A percentile compares a stretch with the other conserved stretches of the same genome.
Evolutionary conservation across 495 filamentous ascomycete species (phyloP).

Genomic region (Tetracladium setigerum): DNA sequence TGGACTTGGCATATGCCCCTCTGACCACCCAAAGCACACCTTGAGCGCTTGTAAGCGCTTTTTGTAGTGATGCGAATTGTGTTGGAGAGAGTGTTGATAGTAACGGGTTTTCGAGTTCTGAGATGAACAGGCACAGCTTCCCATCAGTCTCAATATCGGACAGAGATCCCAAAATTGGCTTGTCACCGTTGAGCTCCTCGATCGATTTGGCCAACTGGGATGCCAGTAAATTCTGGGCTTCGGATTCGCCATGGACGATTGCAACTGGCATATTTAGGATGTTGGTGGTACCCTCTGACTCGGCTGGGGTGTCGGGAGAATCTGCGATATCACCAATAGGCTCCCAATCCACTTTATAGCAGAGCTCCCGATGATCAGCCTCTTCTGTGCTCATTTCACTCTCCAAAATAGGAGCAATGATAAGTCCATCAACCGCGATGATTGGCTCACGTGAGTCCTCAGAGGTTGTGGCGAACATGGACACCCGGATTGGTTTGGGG

Average conservation of each 20-base stretch:
- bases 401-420: constrained; percentile 29
- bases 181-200: constrained; percentile 5
- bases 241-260: constrained; percentile 32
- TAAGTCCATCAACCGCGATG: constrained; percentile 24
- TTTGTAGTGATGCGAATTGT: constrained; percentile 28
- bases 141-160: background rate
- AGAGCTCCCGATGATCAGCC: constrained; percentile 24
- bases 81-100: constrained; percentile 30
- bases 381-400: constrained; percentile 5
- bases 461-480: constrained; percentile 21
- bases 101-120: constrained; percentile 11
- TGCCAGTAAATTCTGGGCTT: constrained; percentile 29
- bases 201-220: constrained; percentile 25
- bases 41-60: constrained; percentile 27
- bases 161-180: background rate
- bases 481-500: constrained; percentile 26
- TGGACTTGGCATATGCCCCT: constrained; percentile 11
- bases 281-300: background rate
- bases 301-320: background rate
- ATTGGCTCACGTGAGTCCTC: constrained; percentile 19
- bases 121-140: constrained; percentile 13
- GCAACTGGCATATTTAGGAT: constrained; percentile 12
- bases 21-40: constrained; percentile 16
- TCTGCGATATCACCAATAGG: constrained; percentile 1
- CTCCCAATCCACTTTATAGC: constrained; percentile 33